phyloP scores from a whole-genome alignment of 129 eudicot species.

The Chrysanthemum seticuspe region DNA sequence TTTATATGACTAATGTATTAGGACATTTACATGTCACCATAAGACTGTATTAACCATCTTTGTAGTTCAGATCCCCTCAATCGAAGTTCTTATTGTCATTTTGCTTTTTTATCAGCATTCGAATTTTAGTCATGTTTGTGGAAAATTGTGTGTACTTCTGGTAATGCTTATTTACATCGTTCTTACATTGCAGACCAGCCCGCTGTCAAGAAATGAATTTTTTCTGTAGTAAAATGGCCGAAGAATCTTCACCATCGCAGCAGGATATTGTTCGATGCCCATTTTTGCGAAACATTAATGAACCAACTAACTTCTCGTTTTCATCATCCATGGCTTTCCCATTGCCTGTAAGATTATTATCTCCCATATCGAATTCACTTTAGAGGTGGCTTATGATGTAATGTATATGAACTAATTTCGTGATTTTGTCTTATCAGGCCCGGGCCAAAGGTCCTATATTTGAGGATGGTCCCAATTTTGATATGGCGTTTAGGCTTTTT shows the following conservation, averaged over 20 bases:
- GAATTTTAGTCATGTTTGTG: background rate
- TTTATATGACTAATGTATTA: background rate
- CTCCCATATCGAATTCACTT: background rate
- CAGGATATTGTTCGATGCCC: slow-evolving; percentile 76
- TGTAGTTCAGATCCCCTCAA: too few species aligned
- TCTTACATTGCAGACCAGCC: slow-evolving; percentile 30
- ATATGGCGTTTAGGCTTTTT: slow-evolving; percentile 87
- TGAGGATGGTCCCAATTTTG: slow-evolving; percentile 98
- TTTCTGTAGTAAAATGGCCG: slow-evolving; percentile 49
- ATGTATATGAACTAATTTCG: background rate
- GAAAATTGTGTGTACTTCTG: background rate
- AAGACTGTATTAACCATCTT: too few species aligned
- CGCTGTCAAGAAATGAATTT: slow-evolving; percentile 54
- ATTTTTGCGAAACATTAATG: slow-evolving; percentile 83
- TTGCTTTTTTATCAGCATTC: background rate
- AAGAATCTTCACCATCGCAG: slow-evolving; percentile 55
- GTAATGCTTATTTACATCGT: background rate
- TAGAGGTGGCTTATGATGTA: too few species aligned
- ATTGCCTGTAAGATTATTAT: slow-evolving; percentile 63
- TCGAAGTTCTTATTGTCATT: too few species aligned
- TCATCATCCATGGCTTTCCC: slow-evolving; percentile 65
- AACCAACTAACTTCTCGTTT: slow-evolving; percentile 91
- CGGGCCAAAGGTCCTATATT: slow-evolving; percentile 90
- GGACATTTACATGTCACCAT: background rate
- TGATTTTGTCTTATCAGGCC: slow-evolving; percentile 37